These are phyloP conservation scores for Hibiscus tridactylites DNA, from an alignment of 345 rosid species.

Conservation along the genomic window DNA sequence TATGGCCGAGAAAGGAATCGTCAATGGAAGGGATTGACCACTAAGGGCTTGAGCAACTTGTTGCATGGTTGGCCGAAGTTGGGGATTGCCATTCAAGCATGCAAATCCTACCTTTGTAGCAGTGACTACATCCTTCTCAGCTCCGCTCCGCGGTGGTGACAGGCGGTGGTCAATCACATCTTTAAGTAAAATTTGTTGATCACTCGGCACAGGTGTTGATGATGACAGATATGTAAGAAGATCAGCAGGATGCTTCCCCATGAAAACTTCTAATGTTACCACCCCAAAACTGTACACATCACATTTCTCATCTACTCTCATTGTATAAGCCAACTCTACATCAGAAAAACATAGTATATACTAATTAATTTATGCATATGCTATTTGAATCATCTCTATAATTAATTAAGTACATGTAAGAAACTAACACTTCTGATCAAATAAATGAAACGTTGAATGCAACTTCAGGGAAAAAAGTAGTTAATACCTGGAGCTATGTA, in stretches of 20 bases:
- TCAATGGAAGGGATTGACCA: background rate
- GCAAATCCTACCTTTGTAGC: background rate
- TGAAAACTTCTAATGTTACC: background rate
- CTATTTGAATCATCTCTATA: background rate
- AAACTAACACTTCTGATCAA: background rate
- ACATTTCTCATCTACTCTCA: background rate
- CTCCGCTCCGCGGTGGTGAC: background rate
- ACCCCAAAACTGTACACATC: slow-evolving; percentile 2
- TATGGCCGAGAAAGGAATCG: background rate
- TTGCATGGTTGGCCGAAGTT: background rate
- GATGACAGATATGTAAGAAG: background rate
- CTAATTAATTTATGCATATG: background rate
- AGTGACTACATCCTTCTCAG: background rate
- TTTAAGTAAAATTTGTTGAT: background rate
- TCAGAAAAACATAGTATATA: background rate
- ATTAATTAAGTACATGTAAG: background rate
- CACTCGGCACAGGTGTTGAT: background rate
- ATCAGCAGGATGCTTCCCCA: slow-evolving; percentile 8
- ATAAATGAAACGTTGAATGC: background rate
- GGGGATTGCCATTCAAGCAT: background rate
- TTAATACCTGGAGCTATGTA: background rate
- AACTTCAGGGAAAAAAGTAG: background rate
- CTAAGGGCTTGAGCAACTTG: background rate
- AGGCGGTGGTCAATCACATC: background rate
- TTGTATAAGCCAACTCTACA: slow-evolving; percentile 9